Percentiles rank a stretch among this genome's conserved stretches.
Conservation (phyloP, 2,329 filamentous ascomycete genomes). For the Diplodia corticola region DNA sequence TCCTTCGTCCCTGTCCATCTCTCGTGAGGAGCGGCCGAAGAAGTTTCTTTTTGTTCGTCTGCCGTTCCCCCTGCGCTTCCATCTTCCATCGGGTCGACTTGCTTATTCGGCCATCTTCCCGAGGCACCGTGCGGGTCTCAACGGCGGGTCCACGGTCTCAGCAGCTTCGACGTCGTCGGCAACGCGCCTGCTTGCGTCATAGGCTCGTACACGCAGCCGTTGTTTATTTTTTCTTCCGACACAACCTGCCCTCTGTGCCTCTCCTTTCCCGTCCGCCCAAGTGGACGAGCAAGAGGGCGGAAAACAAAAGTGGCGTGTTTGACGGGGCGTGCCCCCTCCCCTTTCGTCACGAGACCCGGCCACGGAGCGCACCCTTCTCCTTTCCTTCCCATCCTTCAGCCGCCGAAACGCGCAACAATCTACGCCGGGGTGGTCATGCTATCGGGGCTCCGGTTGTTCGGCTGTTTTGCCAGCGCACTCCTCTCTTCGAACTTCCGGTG, state of each 20-base stretch:
- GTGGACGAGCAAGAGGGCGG: not conserved
- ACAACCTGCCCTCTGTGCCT: not conserved
- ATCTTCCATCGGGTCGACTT: not conserved
- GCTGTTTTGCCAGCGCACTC: not conserved
- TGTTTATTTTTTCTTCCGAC: not conserved
- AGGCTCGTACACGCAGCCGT: not conserved
- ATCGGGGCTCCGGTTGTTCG: not conserved
- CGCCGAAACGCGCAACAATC: not conserved
- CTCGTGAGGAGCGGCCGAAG: not conserved
- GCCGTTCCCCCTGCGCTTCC: not conserved
- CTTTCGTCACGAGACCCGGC: not conserved
- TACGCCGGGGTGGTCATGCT: not conserved
- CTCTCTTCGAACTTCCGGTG: not conserved
- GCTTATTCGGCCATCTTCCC: constrained; percentile 2
- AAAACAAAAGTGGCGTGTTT: constrained; percentile 2
- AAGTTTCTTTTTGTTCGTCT: not conserved
- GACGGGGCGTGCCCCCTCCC: not conserved
- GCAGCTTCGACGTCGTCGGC: not conserved
- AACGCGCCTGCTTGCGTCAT: not conserved
- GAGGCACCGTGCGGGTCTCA: constrained; percentile 1
- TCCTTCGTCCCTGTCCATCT: not conserved
- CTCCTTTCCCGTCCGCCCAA: not conserved
- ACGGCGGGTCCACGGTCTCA: not conserved
- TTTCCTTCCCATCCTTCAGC: not conserved
- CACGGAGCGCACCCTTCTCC: not conserved